phyloP scores from a whole-genome alignment of 2,329 filamentous ascomycete species.

The Epichloe glyceriae region DNA sequence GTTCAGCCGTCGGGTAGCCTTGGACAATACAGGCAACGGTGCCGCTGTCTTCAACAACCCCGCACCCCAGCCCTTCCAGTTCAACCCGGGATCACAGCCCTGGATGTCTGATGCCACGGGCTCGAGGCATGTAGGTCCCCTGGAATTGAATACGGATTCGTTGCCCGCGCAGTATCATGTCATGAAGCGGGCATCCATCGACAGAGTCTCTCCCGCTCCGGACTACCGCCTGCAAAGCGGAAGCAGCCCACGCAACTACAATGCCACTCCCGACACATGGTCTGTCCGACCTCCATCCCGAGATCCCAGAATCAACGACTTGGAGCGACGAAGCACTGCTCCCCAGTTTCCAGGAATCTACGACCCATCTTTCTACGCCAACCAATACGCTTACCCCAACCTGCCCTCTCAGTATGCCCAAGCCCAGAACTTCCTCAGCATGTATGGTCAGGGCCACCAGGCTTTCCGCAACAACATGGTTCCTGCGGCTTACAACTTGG shows the following conservation, averaged over 20 bases:
- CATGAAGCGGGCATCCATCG: slow-evolving; percentile 25
- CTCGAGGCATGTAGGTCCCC: slow-evolving; percentile 16
- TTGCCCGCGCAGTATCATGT: slow-evolving; percentile 14
- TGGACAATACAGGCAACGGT: slow-evolving; percentile 18
- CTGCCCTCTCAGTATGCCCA: slow-evolving; percentile 23
- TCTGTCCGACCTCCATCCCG: slow-evolving; percentile 20
- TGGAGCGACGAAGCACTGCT: slow-evolving; percentile 23
- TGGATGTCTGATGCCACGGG: slow-evolving; percentile 26
- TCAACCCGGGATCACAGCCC: slow-evolving; percentile 33
- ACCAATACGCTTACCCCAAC: slow-evolving; percentile 16
- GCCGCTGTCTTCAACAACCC: slow-evolving; percentile 17
- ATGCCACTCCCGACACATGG: slow-evolving; percentile 25
- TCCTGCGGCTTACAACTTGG: slow-evolving; percentile 19
- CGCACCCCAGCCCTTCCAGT: slow-evolving; percentile 27
- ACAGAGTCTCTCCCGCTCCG: slow-evolving; percentile 23
- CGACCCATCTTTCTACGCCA: slow-evolving; percentile 18
- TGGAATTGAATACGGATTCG: slow-evolving; percentile 21
- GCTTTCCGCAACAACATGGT: slow-evolving; percentile 24
- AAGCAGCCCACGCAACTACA: slow-evolving; percentile 15
- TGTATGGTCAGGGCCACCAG: slow-evolving; percentile 1
- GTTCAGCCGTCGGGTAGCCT: slow-evolving; percentile 19
- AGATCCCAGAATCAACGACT: slow-evolving; percentile 22
- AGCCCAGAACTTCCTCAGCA: slow-evolving; percentile 14
- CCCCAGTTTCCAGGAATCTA: slow-evolving; percentile 20
- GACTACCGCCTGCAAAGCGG: slow-evolving; percentile 18